A percentile compares a stretch with the other conserved stretches of the same genome.
phyloP scores from a whole-genome alignment of 345 rosid species.

The Firmiana major region DNA sequence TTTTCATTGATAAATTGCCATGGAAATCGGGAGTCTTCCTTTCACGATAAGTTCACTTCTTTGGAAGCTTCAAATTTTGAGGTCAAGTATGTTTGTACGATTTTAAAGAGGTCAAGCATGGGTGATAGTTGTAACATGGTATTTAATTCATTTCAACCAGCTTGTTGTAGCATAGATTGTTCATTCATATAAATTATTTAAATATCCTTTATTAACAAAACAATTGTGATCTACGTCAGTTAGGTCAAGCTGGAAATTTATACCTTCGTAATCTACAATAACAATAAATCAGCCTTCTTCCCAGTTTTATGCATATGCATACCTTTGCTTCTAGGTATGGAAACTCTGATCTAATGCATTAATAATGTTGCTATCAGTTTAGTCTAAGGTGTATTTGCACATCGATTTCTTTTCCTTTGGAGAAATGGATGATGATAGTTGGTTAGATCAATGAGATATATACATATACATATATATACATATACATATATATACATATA shows the following conservation, averaged over 20 bases:
- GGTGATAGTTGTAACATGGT: conserved; percentile 30
- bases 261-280: not conserved
- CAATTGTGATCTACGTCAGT: not conserved
- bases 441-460: not conserved
- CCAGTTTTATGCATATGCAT: not conserved
- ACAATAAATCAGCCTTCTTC: not conserved
- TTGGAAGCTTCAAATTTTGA: conserved; percentile 12
- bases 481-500: too few relatives aligned
- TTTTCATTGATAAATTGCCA: conserved; percentile 53
- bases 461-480: too few relatives aligned
- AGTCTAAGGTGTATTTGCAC: not conserved
- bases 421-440: not conserved
- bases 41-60: not conserved
- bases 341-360: not conserved
- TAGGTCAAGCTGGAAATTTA: not conserved
- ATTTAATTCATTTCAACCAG: conserved; percentile 18
- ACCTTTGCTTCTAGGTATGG: not conserved
- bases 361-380: not conserved
- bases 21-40: conserved; percentile 11
- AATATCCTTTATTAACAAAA: not conserved
- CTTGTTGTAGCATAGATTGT: conserved; percentile 33
- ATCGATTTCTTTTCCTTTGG: not conserved
- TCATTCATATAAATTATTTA: conserved; percentile 15
- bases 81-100: conserved; percentile 34
- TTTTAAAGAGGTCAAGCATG: conserved; percentile 48